Conservation (phyloP, 2,329 filamentous ascomycete genomes). For the Aschersonia sp. region DNA sequence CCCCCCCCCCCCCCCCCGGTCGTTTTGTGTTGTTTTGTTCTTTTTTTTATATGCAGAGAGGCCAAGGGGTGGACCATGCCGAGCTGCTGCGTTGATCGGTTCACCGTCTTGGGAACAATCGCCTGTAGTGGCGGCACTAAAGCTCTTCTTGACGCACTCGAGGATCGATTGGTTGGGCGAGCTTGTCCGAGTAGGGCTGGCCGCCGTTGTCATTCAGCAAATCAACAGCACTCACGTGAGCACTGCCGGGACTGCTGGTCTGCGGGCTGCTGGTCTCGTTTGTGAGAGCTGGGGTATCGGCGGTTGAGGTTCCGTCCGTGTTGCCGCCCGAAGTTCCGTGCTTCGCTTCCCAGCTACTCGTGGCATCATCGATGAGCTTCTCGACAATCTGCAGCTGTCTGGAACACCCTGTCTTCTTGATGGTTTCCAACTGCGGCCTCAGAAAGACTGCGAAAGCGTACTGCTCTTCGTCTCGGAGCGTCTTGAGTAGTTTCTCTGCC, state of each 20-base stretch:
- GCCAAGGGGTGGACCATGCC: no score
- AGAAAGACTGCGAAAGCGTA: conserved; percentile 47
- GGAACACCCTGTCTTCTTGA: conserved; percentile 50
- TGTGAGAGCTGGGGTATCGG: conserved; percentile 51
- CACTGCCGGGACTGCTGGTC: conserved; percentile 50
- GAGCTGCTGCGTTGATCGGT: no score
- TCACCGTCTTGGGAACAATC: no score
- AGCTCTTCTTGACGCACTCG: conserved; percentile 17
- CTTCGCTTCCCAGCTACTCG: conserved; percentile 10
- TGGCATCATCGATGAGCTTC: conserved; percentile 14
- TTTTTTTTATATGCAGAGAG: no score
- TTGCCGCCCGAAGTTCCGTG: conserved; percentile 21
- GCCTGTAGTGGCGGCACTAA: conserved; percentile 5
- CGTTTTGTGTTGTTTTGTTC: no score
- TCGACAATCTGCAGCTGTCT: conserved; percentile 38
- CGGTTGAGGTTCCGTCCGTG: conserved; percentile 34
- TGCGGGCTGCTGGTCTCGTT: conserved; percentile 56
- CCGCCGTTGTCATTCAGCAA: conserved; percentile 16
- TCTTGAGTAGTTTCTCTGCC: conserved; percentile 63
- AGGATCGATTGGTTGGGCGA: conserved; percentile 6
- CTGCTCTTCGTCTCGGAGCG: conserved; percentile 45
- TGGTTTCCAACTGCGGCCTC: conserved; percentile 41
- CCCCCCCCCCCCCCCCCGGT: no score
- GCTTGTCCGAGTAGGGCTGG: conserved; percentile 9
- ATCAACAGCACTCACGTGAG: conserved; percentile 39